Evolutionary conservation across 331 rosid species (phyloP).

Genomic region (Arachis monticola): DNA sequence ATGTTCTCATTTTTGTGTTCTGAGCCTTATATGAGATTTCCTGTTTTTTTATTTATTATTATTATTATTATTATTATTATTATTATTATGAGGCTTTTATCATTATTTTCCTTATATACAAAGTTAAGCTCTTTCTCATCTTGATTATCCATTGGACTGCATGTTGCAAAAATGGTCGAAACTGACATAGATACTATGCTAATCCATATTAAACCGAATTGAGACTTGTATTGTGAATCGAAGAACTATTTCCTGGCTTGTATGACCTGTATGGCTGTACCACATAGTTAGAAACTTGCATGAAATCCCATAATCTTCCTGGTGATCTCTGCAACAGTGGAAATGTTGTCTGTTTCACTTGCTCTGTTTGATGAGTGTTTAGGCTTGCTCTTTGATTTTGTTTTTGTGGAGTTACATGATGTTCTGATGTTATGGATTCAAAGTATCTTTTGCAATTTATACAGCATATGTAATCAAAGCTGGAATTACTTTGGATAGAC

Average conservation of each 20-base stretch:
- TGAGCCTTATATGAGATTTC: neutral
- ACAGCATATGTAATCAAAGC: neutral
- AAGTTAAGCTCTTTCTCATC: constrained; percentile 14
- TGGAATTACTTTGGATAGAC: constrained; percentile 14
- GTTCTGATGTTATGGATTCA: neutral
- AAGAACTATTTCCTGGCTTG: constrained; percentile 4
- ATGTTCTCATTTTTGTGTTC: constrained; percentile 19
- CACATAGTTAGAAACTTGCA: constrained; percentile 5
- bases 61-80: too few species aligned
- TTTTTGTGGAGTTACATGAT: constrained; percentile 13
- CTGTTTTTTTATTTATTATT: neutral
- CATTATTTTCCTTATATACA: neutral
- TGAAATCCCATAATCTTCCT: constrained; percentile 17
- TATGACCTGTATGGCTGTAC: neutral
- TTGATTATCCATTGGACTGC: constrained; percentile 16
- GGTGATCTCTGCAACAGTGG: neutral
- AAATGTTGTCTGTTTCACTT: constrained; percentile 21
- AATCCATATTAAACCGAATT: constrained; percentile 8
- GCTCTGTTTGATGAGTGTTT: constrained; percentile 25
- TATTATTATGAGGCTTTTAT: constrained; percentile 16
- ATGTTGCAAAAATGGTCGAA: constrained; percentile 18
- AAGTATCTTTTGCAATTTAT: constrained; percentile 12
- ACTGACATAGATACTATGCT: constrained; percentile 9
- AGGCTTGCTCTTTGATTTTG: constrained; percentile 20
- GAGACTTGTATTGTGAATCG: neutral